Base-by-base conservation (phyloP, 2,329 filamentous ascomycete species). In the Mariannaea elegans region DNA sequence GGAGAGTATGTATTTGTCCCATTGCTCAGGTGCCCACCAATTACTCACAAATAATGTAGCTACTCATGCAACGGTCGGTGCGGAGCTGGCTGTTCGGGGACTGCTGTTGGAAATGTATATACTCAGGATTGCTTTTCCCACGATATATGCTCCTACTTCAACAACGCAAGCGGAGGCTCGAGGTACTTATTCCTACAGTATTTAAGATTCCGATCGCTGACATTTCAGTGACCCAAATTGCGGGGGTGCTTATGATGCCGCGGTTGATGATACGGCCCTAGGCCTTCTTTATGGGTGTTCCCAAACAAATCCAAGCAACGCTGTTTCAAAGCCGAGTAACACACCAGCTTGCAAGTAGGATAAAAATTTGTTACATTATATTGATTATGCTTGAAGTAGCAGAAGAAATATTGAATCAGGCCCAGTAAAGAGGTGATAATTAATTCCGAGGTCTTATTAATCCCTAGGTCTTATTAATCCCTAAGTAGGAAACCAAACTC, bases 111-210 rank as follows among this genome's bases (percentile, higher is more conserved):
- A 3, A 81, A 82, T 31, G 79, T 72, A 4, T 83, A 83, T 56
- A 82, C 81, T 0, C 81, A 82, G 60, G 79, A 83, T 48, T 83
- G 81, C 65, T 83, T 80, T 63, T 78, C 77, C 0, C 81, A 83
- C 53, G 81, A 83, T 47, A 77, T 83, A 12, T 84, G 81, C 67
- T 82, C 80, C 4, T 83, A 80, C 62, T 83, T 83, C 59, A 77
- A 83, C 27, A 78, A 78, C 49, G 80, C 81, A 2, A 77, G 71
- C n/a, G 79, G 79, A 7, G 81, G 81, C 2, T 71, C 78, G 0
- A 80, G 75, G 81, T 81, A 66, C 7, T 21, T 9, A 2, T 39
- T 14, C 1, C 8, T 7, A n/a, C n/a, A n/a, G n/a, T n/a, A n/a
- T n/a, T n/a, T n/a, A n/a, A n/a, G 0, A 12, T 1, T 0, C 13